Evolutionary conservation across 179 eudicot species (phyloP).

Genomic region (Silene coronaria): DNA sequence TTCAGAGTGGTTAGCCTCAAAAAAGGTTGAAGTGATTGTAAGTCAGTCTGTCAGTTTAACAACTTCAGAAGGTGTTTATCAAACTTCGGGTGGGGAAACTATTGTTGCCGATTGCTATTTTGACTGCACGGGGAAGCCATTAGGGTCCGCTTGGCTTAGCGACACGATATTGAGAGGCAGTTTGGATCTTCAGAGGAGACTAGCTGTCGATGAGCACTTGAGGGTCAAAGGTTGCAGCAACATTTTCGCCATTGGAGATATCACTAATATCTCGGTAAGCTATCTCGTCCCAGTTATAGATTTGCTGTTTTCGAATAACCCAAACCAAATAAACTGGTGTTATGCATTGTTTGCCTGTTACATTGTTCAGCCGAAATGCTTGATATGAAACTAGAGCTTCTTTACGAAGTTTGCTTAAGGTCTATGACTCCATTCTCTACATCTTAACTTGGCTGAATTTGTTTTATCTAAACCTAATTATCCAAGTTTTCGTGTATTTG

Average conservation of each 20-base stretch:
- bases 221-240: slow-evolving; percentile 50
- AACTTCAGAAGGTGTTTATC: slow-evolving; percentile 36
- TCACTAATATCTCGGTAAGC: slow-evolving; percentile 55
- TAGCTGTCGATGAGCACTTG: slow-evolving; percentile 47
- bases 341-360: neutral
- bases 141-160: slow-evolving; percentile 58
- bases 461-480: neutral
- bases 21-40: slow-evolving; percentile 53
- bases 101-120: slow-evolving; percentile 53
- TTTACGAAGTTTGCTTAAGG: too few relatives aligned
- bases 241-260: slow-evolving; percentile 69
- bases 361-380: neutral
- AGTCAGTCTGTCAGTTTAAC: slow-evolving; percentile 42
- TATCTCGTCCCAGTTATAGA: neutral
- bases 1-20: slow-evolving; percentile 54
- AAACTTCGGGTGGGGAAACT: slow-evolving; percentile 56
- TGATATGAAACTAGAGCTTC: neutral
- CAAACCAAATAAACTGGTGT: neutral
- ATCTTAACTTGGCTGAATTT: too few relatives aligned
- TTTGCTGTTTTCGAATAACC: neutral
- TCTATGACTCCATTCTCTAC: too few relatives aligned
- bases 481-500: neutral
- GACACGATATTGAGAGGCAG: slow-evolving; percentile 42
- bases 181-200: slow-evolving; percentile 48
- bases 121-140: slow-evolving; percentile 47